Base-by-base conservation (phyloP, 371 early-diverging fungal species). In the Umbelopsis sp. region DNA sequence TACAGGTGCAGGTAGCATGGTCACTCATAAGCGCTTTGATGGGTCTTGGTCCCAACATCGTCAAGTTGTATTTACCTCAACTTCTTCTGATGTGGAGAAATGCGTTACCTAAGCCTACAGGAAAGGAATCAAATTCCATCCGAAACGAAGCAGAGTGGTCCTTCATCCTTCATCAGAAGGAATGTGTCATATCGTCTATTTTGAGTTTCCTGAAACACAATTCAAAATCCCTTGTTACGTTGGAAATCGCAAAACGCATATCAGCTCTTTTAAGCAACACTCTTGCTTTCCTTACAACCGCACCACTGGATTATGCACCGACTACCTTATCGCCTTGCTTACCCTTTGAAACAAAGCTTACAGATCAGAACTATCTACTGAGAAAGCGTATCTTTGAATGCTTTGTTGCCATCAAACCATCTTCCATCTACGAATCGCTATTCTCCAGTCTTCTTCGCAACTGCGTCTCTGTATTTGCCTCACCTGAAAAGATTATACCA, bases 1-100 rank as follows among this genome's bases (percentile, higher is more conserved):
- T 86, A n/a, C 92, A 93, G 65, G 69, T 87, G 9, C 91, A 93
- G 69, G 89, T 91, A 0, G 94, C 91, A 0, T 96, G 96, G 95
- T 88, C 82, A 8, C 77, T 96, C 14, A 82, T 95, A 10, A 91
- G 91, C 0, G 81, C 91, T 0, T 75, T 96, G 24, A 93, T 94
- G 92, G 82, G 89, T 35, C 80, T 95, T 16, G 95, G 95, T 0
- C 91, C 93, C 0, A 89, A 91, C 65, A 88, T 94, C 68, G 94
- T 93, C 48, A 86, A 87, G 53, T 88, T 94, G 37, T 93, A 94
- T 68, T 70, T 94, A 16, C 90, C 94, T 0, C 95, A 95, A 69
- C 72, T 94, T 3, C 70, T 94, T 18, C 71, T 94, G 2, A 75
- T 88, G n/a, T 89, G 91, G 90, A 90, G 87, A 69, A 85, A 73